Percentiles rank a stretch among this genome's conserved stretches.
These are phyloP conservation scores for Sesbania bispinosa DNA, from an alignment of 306 rosid genomes.

Conservation along the genomic window DNA sequence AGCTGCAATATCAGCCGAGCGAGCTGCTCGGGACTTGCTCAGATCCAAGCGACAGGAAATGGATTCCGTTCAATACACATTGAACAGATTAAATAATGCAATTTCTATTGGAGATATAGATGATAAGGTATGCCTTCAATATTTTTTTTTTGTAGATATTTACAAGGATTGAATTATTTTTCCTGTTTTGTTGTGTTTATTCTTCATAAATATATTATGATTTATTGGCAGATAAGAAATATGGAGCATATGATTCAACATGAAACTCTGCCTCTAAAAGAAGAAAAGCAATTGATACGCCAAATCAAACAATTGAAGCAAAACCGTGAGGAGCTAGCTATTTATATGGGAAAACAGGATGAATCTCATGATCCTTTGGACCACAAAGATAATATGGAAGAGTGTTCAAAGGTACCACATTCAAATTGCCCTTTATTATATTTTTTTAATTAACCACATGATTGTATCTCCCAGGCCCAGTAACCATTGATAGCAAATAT, in stretches of 20 bases:
- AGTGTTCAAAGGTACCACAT: conserved; percentile 50
- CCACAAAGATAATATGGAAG: conserved; percentile 59
- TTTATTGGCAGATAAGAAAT: conserved; percentile 54
- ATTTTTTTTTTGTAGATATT: conserved; percentile 6
- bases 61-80: conserved; percentile 60
- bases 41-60: conserved; percentile 71
- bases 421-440: not conserved
- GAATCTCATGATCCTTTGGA: conserved; percentile 54
- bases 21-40: conserved; percentile 54
- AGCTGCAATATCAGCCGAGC: conserved; percentile 49
- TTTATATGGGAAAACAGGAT: conserved; percentile 52
- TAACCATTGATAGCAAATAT: not conserved
- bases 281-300: conserved; percentile 74
- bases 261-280: conserved; percentile 73
- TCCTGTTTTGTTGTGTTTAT: conserved; percentile 3
- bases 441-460: not conserved
- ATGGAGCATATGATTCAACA: conserved; percentile 74
- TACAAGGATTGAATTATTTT: conserved; percentile 9
- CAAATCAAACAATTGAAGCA: conserved; percentile 80
- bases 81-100: conserved; percentile 64
- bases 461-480: not conserved
- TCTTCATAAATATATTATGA: conserved; percentile 24
- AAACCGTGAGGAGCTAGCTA: conserved; percentile 61
- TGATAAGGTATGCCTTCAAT: conserved; percentile 48
- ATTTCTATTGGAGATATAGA: conserved; percentile 67